phyloP scores from a whole-genome alignment of 306 rosid genomes.

The Rosa multiflora region DNA sequence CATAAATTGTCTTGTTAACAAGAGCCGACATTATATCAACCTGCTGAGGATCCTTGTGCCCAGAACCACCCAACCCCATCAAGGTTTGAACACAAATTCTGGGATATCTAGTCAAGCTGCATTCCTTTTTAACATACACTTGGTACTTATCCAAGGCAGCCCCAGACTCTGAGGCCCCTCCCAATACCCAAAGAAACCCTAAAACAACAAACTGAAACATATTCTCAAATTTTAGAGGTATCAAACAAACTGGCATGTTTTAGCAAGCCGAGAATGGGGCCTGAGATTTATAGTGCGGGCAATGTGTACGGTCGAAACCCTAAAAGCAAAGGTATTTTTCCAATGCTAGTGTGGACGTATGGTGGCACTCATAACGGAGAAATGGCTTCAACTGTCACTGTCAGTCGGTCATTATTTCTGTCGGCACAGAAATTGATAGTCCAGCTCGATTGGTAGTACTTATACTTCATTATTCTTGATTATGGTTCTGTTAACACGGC shows the following conservation, averaged over 20 bases:
- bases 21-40: conserved; percentile 31
- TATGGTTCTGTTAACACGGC: too few relatives aligned
- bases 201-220: conserved; percentile 12
- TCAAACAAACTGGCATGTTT: background rate
- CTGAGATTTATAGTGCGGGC: conserved; percentile 1
- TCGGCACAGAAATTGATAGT: background rate
- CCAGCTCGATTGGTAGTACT: background rate
- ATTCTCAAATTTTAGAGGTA: background rate
- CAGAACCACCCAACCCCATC: conserved; percentile 22
- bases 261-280: background rate
- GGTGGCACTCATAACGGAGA: background rate
- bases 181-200: conserved; percentile 14
- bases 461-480: background rate
- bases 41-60: conserved; percentile 19
- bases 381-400: background rate
- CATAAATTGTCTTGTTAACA: conserved; percentile 35
- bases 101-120: conserved; percentile 43
- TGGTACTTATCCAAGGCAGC: background rate
- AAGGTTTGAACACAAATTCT: conserved; percentile 39
- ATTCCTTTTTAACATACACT: conserved; percentile 21
- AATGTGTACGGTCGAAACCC: background rate
- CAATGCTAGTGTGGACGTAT: background rate
- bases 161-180: conserved; percentile 23
- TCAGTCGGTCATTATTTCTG: background rate
- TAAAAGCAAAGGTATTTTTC: background rate